Evolutionary conservation across 495 filamentous ascomycete species (phyloP), one percentile per base, ranked within the genome.

Genomic region (Neohortaea acidophila): DNA sequence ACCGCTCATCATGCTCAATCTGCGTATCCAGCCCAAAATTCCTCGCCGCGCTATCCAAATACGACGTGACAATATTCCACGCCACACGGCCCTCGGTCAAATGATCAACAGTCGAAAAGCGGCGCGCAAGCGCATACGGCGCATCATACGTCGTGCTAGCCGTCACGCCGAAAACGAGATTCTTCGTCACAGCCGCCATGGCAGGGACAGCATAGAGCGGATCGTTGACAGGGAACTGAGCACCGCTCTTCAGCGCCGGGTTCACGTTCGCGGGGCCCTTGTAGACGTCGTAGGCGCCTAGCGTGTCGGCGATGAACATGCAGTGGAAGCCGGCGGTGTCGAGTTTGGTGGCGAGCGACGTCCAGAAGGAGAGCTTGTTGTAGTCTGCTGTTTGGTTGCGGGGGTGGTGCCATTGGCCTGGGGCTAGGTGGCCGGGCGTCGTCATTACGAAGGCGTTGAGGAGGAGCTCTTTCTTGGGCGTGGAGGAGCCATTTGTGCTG

Each of bases 21-120:
- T 32, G 29, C 14, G 29, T 32, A 32, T 32, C 29, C 6, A 32
- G 29, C 8, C 29, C 29, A 15, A 32, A 15, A 15, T 32, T 32
- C 29, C 29, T 61, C 0, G 77, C 76, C 0, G 75, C 74, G 6
- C 71, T 75, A 51, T 79, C 73, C 2, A 79, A 61, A 51, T 79
- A 79, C 35, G 70, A 67, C 0, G 75, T 79, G 0, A 81, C 77
- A 37, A 81, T 67, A 56, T 79, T 78, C 75, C 73, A 77, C 14
- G 68, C 72, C 10, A 77, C 72, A 62, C 73, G 64, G 36, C 75
- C 76, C 45, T 73, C 73, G 3, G 70, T 70, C 8, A 81, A 61
- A 55, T 80, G 76, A 43, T 81, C 77, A 3, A 79, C 58, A 0
- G 76, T 81, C 0, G 70, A 72, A 14, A 81, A 51, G 13, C 76